Evolutionary conservation across 441 rosid species (phyloP).

Genomic region (Viola pubescens): DNA sequence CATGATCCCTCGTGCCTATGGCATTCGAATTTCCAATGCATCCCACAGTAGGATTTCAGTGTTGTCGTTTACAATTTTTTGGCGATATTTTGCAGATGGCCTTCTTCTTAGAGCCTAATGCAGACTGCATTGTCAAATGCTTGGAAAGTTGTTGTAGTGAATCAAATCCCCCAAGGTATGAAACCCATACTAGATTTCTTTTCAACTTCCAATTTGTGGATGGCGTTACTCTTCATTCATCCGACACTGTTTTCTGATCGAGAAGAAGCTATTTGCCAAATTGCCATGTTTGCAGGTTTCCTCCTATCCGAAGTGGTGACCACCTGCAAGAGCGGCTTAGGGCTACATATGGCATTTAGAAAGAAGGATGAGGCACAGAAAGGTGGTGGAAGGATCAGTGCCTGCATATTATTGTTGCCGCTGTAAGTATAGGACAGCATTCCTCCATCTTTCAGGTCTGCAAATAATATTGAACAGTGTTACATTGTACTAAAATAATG

Average conservation of each 20-base stretch:
- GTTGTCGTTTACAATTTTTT: neutral
- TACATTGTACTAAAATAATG: too few relatives aligned
- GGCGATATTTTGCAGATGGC: neutral
- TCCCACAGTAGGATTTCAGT: neutral
- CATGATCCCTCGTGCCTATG: neutral
- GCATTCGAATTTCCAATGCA: neutral
- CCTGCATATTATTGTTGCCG: too few relatives aligned
- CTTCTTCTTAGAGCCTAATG: constrained; percentile 1
- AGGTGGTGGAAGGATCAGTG: too few relatives aligned
- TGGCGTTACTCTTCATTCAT: neutral
- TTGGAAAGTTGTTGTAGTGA: neutral
- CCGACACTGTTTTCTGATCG: neutral
- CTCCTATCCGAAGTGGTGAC: constrained; percentile 51
- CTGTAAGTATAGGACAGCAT: too few relatives aligned
- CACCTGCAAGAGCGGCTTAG: constrained; percentile 46
- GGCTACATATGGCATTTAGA: constrained; percentile 29
- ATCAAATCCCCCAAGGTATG: neutral
- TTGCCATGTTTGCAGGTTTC: constrained; percentile 30
- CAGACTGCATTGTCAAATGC: constrained; percentile 2
- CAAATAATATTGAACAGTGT: too few relatives aligned
- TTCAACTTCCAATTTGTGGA: neutral
- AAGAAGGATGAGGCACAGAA: neutral
- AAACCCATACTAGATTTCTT: neutral
- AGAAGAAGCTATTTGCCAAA: neutral
- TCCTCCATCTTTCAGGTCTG: too few relatives aligned